Evolutionary conservation across 768 basidiomycete species (phyloP), one percentile per base, ranked within the genome.

Genomic region (Clathrus columnatus): DNA sequence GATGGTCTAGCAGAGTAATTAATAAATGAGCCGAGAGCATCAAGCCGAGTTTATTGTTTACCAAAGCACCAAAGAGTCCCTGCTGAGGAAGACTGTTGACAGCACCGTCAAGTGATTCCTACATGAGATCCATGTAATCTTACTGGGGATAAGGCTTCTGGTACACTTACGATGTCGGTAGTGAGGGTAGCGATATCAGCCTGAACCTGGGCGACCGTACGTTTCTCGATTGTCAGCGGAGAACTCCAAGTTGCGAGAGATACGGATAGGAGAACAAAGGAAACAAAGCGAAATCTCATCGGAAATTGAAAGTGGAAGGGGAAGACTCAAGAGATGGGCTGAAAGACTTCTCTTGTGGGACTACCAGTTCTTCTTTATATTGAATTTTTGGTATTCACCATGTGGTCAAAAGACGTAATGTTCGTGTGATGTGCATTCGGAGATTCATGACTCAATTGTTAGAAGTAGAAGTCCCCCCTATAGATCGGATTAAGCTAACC

Each of bases 141-240:
- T n/a, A n/a, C n/a, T n/a, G n/a, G n/a, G n/a, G n/a, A n/a, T n/a
- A n/a, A n/a, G n/a, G n/a, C n/a, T n/a, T n/a, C n/a, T n/a, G n/a
- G n/a, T n/a, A n/a, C n/a, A n/a, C 36, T 41, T 28, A 43, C 51
- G 17, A 52, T 42, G 1, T 5, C 2, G 10, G 32, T 18, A 23
- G 5, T 43, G 28, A 52, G 36, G 17, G 16, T 52, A 17, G 51
- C 28, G 23, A 52, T 52, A 42, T 52, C 51, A 20, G 51, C 51
- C 28, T 52, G 21, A 11, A 52, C 51, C 23, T 42, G 30, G 8
- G 51, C 51, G n/a, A n/a, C n/a, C n/a, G n/a, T n/a, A 42, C 14
- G 11, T 17, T 30, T 42, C 10, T 42, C 32, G 21, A 41, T 32
- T 11, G 10, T 27, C 18, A 45, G 30, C 2, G 51, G 51, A 11